A percentile compares a stretch with the other conserved stretches of the same genome.
Evolutionary conservation across 2,329 filamentous ascomycete species (phyloP).

Genomic region (Coniochaeta ligniaria): DNA sequence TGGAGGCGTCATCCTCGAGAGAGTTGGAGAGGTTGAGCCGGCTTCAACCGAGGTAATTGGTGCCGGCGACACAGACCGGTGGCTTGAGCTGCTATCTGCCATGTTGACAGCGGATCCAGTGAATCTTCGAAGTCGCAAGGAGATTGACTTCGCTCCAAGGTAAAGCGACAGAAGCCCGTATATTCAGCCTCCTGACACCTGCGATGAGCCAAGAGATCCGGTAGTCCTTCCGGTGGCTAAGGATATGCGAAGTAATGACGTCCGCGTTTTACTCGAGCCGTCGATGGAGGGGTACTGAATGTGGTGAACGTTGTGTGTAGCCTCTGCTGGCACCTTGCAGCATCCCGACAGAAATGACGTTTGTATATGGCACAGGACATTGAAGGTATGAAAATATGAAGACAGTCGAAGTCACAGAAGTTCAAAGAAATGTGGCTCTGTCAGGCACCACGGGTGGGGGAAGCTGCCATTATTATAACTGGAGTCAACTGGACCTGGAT

Average conservation of each 20-base stretch:
- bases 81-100: background rate
- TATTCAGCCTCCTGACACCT: background rate
- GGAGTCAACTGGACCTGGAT: background rate
- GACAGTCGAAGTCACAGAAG: background rate
- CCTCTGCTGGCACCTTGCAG: conserved; percentile 4
- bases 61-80: background rate
- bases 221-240: background rate
- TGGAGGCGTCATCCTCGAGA: conserved; percentile 1
- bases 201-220: background rate
- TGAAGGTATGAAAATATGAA: background rate
- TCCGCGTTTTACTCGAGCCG: conserved; percentile 4
- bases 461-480: conserved; percentile 2
- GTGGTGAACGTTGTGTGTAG: conserved; percentile 3
- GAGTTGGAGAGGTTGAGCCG: background rate
- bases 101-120: background rate
- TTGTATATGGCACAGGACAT: background rate
- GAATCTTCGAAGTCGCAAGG: background rate
- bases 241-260: background rate
- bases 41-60: background rate
- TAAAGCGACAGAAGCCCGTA: background rate
- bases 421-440: background rate
- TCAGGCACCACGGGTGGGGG: background rate
- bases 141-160: background rate
- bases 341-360: background rate
- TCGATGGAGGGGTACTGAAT: conserved; percentile 3